Base-by-base conservation (phyloP, 2,329 filamentous ascomycete species). In the Penicillium sp. region DNA sequence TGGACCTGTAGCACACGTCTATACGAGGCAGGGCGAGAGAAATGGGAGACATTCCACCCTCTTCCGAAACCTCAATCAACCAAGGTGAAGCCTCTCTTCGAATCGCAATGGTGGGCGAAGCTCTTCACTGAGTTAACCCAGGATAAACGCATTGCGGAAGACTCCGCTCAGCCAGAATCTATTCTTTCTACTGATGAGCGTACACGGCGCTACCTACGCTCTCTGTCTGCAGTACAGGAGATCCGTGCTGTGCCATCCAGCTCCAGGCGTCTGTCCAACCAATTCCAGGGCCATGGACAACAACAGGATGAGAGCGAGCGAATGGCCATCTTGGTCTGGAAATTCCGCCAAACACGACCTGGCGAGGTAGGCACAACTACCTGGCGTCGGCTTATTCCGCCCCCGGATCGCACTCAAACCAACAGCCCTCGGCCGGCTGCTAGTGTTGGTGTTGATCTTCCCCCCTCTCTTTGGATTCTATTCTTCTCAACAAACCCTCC, bases 311-410 rank as follows among this genome's bases (percentile, higher is more conserved):
- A 72, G 43, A 67, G 69, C 41, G 72, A 74, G 58, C 67, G 73
- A 25, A 73, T 78, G 67, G 75, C 75, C 2, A 70, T 79, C 43
- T 56, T 80, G 14, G 67, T 77, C 18, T 80, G 77, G 77, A 77
- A 74, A 49, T 80, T 80, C 63, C 73, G 73, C 6, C 72, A 77
- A 59, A 75, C 75, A n/a, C 63, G 67, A 6, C 64, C 67, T 15
- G 68, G 68, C 6, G 70, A 76, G 53, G 71, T 72, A 23, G 76
- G 75, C 27, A 75, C 71, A 2, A 79, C 77, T 1, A 77, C 73
- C 14, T 80, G 77, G 77, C 70, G 74, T 55, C 72, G 68, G 44
- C 59, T 80, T 25, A 68, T 75, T 23, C 69, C 73, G 25, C 73
- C 73, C 1, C 67, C 74, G 0, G 69, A 71, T 31, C 69, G 72